Percentiles rank a stretch among this genome's conserved stretches.
Evolutionary conservation across 768 basidiomycete species (phyloP).

Genomic region (Infundibulicybe gibba): DNA sequence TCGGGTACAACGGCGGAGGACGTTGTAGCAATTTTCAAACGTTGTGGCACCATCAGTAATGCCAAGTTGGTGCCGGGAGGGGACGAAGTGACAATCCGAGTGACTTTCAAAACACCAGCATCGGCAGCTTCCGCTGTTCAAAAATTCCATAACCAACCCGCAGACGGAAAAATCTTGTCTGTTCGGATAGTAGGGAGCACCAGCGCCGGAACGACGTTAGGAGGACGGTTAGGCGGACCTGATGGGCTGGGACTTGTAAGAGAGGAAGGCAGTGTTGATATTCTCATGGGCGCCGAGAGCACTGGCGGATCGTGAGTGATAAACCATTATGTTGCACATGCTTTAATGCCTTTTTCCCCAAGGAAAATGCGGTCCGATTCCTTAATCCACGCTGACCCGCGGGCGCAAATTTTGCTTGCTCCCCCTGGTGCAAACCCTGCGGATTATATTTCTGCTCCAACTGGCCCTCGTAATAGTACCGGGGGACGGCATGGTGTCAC

Average conservation of each 20-base stretch:
- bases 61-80: slow-evolving; percentile 32
- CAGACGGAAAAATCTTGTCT: slow-evolving; percentile 72
- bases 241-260: slow-evolving; percentile 52
- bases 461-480: slow-evolving; percentile 18
- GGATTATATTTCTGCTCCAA: slow-evolving; percentile 37
- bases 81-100: slow-evolving; percentile 54
- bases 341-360: neutral
- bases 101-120: slow-evolving; percentile 65
- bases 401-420: slow-evolving; percentile 63
- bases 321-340: neutral
- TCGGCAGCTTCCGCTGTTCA: slow-evolving; percentile 65
- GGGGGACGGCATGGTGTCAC: slow-evolving; percentile 26
- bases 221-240: slow-evolving; percentile 51
- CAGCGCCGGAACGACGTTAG: slow-evolving; percentile 46
- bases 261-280: slow-evolving; percentile 52
- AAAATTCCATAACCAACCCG: slow-evolving; percentile 77
- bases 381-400: slow-evolving; percentile 56
- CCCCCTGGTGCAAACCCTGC: slow-evolving; percentile 63
- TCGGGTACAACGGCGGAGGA: slow-evolving; percentile 79
- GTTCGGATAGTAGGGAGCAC: slow-evolving; percentile 60
- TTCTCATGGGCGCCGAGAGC: slow-evolving; percentile 51
- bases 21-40: slow-evolving; percentile 82
- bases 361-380: slow-evolving; percentile 89
- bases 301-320: slow-evolving; percentile 54
- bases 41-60: slow-evolving; percentile 64